Evolutionary conservation across 164 flowering plant genomes (phyloP).

Genomic region (Annona cherimola): DNA sequence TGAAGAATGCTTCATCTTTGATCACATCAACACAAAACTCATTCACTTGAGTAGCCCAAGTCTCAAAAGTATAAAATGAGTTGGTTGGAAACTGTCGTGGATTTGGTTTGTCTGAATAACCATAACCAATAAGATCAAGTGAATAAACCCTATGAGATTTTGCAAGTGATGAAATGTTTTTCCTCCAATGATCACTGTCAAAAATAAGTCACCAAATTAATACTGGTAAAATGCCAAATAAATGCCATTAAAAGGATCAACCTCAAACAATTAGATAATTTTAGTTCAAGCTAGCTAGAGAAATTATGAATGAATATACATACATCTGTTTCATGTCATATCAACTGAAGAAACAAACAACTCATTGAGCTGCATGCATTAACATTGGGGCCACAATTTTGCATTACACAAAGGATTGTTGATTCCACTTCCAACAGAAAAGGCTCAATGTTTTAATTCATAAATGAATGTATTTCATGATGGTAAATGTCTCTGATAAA

Average conservation of each 20-base stretch:
- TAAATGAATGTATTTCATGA: neutral
- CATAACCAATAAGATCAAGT: slow-evolving; percentile 94
- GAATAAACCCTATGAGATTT: slow-evolving; percentile 68
- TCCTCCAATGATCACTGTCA: slow-evolving; percentile 94
- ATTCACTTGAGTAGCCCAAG: slow-evolving; percentile 83
- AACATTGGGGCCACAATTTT: too few relatives aligned
- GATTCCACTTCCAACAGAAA: too few relatives aligned
- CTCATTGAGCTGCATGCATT: neutral
- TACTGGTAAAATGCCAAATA: neutral
- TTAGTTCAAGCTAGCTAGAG: neutral
- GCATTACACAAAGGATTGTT: too few relatives aligned
- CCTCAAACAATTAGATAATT: too few relatives aligned
- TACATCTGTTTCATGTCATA: neutral
- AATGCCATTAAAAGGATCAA: neutral
- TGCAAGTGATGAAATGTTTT: slow-evolving; percentile 74
- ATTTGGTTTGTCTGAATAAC: slow-evolving; percentile 93
- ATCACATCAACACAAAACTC: slow-evolving; percentile 76
- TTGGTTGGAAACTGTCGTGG: slow-evolving; percentile 59
- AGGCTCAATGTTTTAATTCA: neutral
- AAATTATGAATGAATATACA: neutral
- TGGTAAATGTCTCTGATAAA: too few relatives aligned
- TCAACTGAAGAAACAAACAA: neutral
- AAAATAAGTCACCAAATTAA: slow-evolving; percentile 3
- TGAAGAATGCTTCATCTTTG: slow-evolving; percentile 74
- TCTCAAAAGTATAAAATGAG: slow-evolving; percentile 83